phyloP scores from a whole-genome alignment of 2,329 filamentous ascomycete species.

The Aspergillus fructus region DNA sequence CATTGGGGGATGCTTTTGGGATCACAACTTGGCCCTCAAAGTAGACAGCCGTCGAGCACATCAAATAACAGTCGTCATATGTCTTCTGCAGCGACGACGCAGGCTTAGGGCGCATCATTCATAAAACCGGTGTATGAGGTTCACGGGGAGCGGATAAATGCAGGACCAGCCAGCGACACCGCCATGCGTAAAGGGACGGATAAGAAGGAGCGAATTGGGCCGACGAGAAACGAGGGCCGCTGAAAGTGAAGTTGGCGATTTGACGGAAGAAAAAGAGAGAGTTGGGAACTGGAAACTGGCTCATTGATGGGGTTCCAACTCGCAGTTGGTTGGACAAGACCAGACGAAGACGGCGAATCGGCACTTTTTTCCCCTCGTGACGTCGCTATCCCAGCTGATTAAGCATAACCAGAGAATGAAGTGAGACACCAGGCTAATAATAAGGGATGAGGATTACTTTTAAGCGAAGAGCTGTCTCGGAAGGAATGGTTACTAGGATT shows the following conservation, averaged over 20 bases:
- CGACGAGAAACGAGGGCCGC: conserved; percentile 1
- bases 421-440: neutral
- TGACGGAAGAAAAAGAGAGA: neutral
- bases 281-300: neutral
- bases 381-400: conserved; percentile 10
- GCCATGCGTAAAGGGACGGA: conserved; percentile 18
- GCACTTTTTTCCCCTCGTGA: conserved; percentile 14
- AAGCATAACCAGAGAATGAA: neutral
- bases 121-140: conserved; percentile 7
- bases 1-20: neutral
- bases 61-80: conserved; percentile 94
- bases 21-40: conserved; percentile 80
- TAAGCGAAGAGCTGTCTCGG: neutral
- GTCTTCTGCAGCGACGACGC: conserved; percentile 87
- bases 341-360: conserved; percentile 7
- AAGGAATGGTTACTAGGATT: neutral
- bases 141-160: conserved; percentile 15
- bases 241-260: neutral
- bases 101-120: conserved; percentile 57
- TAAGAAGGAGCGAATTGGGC: neutral
- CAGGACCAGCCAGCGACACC: conserved; percentile 24
- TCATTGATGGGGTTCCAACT: neutral
- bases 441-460: neutral
- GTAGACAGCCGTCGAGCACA: conserved; percentile 92
- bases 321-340: neutral